Conservation (phyloP, 139 green algal genomes). For the Chlorella sp. region DNA sequence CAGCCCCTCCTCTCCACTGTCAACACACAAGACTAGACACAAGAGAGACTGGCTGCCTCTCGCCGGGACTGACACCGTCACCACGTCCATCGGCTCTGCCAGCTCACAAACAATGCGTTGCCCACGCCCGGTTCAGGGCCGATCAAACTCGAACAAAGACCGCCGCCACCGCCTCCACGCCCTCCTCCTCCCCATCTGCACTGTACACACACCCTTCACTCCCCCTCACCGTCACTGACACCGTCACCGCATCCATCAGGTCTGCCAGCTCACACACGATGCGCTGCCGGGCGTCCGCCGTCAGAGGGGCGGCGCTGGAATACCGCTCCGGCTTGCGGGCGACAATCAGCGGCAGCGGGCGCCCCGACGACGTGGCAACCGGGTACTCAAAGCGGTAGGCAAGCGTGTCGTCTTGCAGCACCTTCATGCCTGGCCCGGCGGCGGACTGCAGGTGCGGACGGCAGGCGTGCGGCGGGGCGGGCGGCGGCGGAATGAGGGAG, state of each 20-base stretch:
- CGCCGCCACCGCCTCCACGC: too few species aligned
- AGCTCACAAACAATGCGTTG: slow-evolving; percentile 87
- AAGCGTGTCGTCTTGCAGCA: slow-evolving; percentile 70
- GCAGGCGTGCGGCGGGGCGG: neutral
- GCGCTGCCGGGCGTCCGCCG: slow-evolving; percentile 82
- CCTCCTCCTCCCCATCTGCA: too few species aligned
- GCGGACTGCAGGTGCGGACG: neutral
- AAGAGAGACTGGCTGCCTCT: too few species aligned
- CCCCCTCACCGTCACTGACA: slow-evolving; percentile 50
- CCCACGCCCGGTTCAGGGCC: slow-evolving; percentile 14
- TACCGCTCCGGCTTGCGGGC: slow-evolving; percentile 79
- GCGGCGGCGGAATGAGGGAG: neutral
- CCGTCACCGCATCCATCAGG: slow-evolving; percentile 46
- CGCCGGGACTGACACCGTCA: slow-evolving; percentile 55
- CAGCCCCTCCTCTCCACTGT: too few species aligned
- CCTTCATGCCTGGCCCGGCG: neutral
- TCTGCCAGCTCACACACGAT: slow-evolving; percentile 81
- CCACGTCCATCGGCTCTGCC: slow-evolving; percentile 40
- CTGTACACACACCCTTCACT: neutral
- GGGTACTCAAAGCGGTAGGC: slow-evolving; percentile 88
- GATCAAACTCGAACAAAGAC: too few species aligned
- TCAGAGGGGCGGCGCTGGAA: slow-evolving; percentile 76
- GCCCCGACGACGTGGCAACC: slow-evolving; percentile 46
- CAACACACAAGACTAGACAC: too few species aligned
- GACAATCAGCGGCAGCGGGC: slow-evolving; percentile 59